These are phyloP conservation scores for Diaporthe ilicicola DNA, from an alignment of 2,329 filamentous ascomycete species.

Conservation along the genomic window DNA sequence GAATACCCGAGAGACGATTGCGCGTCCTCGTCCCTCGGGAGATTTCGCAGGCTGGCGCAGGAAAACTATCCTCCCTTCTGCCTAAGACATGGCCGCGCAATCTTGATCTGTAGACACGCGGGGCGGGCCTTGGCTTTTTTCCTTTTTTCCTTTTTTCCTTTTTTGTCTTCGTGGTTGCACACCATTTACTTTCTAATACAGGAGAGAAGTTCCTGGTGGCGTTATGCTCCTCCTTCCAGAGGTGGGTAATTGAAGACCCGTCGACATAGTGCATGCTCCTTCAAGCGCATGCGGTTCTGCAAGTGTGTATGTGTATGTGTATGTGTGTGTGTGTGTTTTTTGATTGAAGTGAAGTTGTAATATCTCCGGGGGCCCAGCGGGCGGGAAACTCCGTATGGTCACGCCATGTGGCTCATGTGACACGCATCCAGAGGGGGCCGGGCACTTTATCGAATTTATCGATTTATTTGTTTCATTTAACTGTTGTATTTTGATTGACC, in stretches of 20 bases:
- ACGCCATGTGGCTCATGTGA: slow-evolving; percentile 15
- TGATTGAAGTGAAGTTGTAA: neutral
- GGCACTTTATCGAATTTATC: slow-evolving; percentile 20
- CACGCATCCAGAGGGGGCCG: neutral
- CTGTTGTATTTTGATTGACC: neutral
- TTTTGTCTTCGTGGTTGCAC: too few relatives aligned
- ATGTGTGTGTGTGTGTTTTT: too few relatives aligned
- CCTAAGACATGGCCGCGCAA: neutral
- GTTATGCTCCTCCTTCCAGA: neutral
- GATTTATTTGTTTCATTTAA: neutral
- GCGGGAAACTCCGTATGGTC: slow-evolving; percentile 16
- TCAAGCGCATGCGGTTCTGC: slow-evolving; percentile 1
- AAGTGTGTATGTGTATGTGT: too few relatives aligned
- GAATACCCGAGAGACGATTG: neutral
- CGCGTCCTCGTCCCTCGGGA: slow-evolving; percentile 15
- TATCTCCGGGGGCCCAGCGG: slow-evolving; percentile 5
- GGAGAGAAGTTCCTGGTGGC: neutral
- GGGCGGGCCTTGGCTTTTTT: too few relatives aligned
- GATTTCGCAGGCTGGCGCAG: neutral
- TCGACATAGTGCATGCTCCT: neutral
- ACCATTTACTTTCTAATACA: neutral
- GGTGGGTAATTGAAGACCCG: neutral
- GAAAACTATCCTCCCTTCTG: neutral
- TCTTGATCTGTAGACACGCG: too few relatives aligned
- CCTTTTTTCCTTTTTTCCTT: neutral